Conservation (phyloP, 148 eudicot species). For the Suaeda aralocaspica region DNA sequence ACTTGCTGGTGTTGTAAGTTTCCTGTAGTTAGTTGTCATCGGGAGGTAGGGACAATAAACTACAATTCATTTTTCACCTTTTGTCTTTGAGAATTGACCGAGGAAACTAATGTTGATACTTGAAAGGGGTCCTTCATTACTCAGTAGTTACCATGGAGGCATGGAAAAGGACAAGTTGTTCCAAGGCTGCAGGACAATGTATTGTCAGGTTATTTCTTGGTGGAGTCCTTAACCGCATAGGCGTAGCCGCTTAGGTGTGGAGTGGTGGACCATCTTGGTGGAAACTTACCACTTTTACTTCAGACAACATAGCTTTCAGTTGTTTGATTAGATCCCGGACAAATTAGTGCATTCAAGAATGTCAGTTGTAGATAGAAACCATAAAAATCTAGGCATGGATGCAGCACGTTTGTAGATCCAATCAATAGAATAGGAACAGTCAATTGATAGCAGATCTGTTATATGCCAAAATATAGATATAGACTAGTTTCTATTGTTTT, state of each 20-base stretch:
- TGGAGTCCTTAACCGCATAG: not conserved
- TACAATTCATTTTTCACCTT: too few species aligned
- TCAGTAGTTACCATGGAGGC: too few species aligned
- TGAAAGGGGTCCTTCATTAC: too few species aligned
- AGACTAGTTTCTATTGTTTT: not conserved
- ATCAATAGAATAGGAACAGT: not conserved
- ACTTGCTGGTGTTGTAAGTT: too few species aligned
- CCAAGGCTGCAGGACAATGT: not conserved
- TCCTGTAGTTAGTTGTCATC: too few species aligned
- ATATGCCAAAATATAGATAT: not conserved
- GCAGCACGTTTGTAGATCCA: not conserved
- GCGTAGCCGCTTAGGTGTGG: too few species aligned
- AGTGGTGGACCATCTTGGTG: slow-evolving; percentile 1
- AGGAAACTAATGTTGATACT: too few species aligned
- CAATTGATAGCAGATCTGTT: not conserved
- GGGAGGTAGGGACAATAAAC: too few species aligned
- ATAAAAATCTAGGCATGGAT: not conserved
- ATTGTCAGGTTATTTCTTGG: not conserved
- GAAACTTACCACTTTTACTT: not conserved
- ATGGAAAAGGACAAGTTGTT: not conserved
- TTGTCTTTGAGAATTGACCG: too few species aligned
- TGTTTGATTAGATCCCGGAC: not conserved
- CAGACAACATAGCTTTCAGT: not conserved
- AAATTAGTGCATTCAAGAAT: not conserved
- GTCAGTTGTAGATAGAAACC: not conserved